Evolutionary conservation across 208 protist species (phyloP), one percentile per base, ranked within the genome.

Genomic region (Trypanosoma rangeli): DNA sequence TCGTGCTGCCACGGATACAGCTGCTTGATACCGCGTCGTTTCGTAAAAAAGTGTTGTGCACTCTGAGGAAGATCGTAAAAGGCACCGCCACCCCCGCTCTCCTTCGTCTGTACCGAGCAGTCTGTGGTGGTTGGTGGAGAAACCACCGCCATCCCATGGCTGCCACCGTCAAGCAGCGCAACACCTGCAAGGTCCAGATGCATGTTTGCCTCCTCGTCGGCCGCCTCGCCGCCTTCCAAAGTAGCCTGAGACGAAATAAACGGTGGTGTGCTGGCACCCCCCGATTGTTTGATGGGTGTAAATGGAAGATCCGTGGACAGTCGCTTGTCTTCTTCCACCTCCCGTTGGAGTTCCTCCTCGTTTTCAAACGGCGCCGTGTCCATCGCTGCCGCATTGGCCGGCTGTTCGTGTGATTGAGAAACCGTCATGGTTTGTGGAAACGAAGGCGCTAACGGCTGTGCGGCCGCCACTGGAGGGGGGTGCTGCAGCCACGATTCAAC

Each of bases 1-100:
- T 93, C 74, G 64, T 89, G 63, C 68, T 97, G 94, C 92, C 94
- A 97, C 31, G 73, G 68, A 79, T 97, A 96, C 46, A 97, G 79
- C 37, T 62, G 13, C 12, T 60, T 50, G 37, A 97, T 70, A 39
- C 84, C 73, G 22, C 87, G 80, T 16, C 71, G 63, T 16, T 37
- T 76, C 4, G 64, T 37, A 69, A 86, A 94, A 53, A 87, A 81
- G 39, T 64, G 29, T 24, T 73, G 53, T 16, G 82, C 86, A 15
- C 53, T 68, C 5, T 26, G 42, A 2, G 86, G 84, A 33, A 94
- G 73, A 64, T 85, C 85, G 54, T 91, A 91, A 61, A 81, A 89
- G 42, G 46, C 24, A 20, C 75, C 67, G 9, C 22, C 50, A 55
- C 22, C 42, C 28, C 13, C 16, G 31, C 8, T 18, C 7, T 35